Percentiles rank a stretch among this genome's conserved stretches.
These are phyloP conservation scores for Aspergillus thermomutatus DNA, from an alignment of 2,329 filamentous ascomycete genomes.

Conservation along the genomic window DNA sequence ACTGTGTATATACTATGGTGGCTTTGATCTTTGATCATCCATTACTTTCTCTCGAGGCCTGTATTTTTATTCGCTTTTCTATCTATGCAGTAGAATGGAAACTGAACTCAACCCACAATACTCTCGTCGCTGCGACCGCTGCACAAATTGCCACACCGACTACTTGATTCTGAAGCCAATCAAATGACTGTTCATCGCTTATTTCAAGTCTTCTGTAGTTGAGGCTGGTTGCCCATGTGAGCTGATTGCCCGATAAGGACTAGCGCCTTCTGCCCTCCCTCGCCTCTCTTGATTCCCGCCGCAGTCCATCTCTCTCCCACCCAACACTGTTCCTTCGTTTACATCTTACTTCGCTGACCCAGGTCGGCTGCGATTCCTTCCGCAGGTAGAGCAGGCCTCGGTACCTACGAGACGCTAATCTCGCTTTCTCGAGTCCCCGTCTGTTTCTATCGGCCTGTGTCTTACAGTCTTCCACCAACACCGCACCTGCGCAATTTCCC, in stretches of 20 bases:
- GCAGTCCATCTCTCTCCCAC: neutral
- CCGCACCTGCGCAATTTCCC: neutral
- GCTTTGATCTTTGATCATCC: slow-evolving; percentile 40
- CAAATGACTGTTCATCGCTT: neutral
- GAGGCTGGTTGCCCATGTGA: neutral
- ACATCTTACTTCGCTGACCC: neutral
- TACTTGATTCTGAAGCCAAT: neutral
- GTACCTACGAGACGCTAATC: slow-evolving; percentile 1
- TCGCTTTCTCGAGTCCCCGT: neutral
- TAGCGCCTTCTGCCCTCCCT: slow-evolving; percentile 18
- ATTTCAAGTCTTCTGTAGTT: neutral
- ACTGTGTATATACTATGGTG: slow-evolving; percentile 58
- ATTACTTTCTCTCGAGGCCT: neutral
- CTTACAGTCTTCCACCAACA: neutral
- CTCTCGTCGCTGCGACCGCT: neutral
- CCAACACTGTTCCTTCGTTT: neutral
- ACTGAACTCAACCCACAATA: neutral
- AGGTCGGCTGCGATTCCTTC: neutral
- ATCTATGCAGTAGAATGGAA: neutral
- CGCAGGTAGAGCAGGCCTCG: slow-evolving; percentile 7
- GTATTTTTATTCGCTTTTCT: neutral
- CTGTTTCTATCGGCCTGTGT: neutral
- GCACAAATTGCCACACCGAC: neutral
- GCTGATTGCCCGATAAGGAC: slow-evolving; percentile 25
- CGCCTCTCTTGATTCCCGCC: neutral